Percentiles rank a stretch among this genome's conserved stretches.
phyloP scores from a whole-genome alignment of 306 rosid genomes.

The Lathyrus tuberosus region DNA sequence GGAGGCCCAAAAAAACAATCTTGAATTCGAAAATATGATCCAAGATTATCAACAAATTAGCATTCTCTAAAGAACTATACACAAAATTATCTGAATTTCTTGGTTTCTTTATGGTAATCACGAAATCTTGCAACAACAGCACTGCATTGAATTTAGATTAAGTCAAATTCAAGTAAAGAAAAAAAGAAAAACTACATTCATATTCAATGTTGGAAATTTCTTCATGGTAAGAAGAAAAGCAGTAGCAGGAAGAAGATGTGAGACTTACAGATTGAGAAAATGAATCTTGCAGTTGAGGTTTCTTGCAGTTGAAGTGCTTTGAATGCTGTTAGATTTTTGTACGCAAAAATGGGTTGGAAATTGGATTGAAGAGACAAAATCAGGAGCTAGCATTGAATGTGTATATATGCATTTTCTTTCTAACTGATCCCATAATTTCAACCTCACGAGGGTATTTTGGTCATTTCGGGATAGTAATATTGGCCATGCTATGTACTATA shows the following conservation, averaged over 20 bases:
- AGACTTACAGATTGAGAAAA: background rate
- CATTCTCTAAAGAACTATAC: constrained; percentile 30
- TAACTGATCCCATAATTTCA: too few relatives aligned
- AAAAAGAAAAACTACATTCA: background rate
- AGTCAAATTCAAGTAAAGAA: background rate
- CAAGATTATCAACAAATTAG: constrained; percentile 23
- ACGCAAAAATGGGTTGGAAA: too few relatives aligned
- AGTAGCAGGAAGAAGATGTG: background rate
- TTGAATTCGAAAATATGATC: too few relatives aligned
- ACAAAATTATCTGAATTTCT: constrained; percentile 20
- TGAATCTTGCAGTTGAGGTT: background rate
- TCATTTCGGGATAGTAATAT: too few relatives aligned
- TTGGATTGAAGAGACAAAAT: too few relatives aligned
- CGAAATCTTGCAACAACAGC: constrained; percentile 15
- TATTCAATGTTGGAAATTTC: background rate
- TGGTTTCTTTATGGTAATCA: constrained; percentile 17
- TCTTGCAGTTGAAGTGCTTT: background rate
- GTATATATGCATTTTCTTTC: too few relatives aligned
- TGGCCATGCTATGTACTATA: too few relatives aligned
- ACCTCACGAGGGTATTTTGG: too few relatives aligned
- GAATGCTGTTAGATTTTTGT: background rate
- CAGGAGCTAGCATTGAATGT: too few relatives aligned
- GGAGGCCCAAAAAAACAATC: constrained; percentile 29
- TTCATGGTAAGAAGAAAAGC: background rate
- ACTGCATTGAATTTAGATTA: constrained; percentile 5